Evolutionary conservation across 306 rosid species (phyloP).

Genomic region (Sicyos baderoa): DNA sequence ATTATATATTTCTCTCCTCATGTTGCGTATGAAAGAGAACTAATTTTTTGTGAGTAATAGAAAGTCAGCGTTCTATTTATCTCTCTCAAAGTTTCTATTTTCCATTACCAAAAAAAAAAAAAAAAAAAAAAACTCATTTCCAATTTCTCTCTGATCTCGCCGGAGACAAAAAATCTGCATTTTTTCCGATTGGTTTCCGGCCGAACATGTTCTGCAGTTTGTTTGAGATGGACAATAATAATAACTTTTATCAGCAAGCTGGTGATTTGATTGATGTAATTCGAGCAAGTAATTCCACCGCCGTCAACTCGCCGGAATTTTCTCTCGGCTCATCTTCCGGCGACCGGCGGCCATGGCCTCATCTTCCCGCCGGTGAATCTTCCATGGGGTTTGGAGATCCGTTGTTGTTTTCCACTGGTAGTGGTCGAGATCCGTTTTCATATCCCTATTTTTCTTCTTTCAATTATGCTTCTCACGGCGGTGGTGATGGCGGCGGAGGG

Average conservation of each 20-base stretch:
- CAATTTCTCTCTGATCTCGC: background rate
- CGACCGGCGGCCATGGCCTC: background rate
- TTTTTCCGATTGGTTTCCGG: background rate
- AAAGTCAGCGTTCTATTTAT: constrained; percentile 12
- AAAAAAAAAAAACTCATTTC: background rate
- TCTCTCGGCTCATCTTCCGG: background rate
- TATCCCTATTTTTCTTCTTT: constrained; percentile 26
- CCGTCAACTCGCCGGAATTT: background rate
- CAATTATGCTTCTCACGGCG: constrained; percentile 13
- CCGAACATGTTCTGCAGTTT: constrained; percentile 45
- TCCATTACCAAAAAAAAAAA: background rate
- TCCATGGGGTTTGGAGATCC: constrained; percentile 66
- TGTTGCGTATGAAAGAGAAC: constrained; percentile 6
- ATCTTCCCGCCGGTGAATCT: constrained; percentile 21
- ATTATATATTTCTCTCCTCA: background rate
- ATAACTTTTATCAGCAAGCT: constrained; percentile 21
- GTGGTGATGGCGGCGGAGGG: background rate
- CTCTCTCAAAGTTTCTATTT: background rate
- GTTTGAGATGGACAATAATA: constrained; percentile 52
- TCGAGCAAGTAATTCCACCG: constrained; percentile 27
- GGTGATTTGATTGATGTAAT: constrained; percentile 83
- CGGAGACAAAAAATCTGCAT: constrained; percentile 10
- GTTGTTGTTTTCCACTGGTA: constrained; percentile 29
- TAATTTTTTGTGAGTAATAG: background rate
- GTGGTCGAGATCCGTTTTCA: constrained; percentile 62